A percentile compares a stretch with the other conserved stretches of the same genome.
Evolutionary conservation across 1,284 basidiomycete species (phyloP).

Genomic region (Trametes hirsuta): DNA sequence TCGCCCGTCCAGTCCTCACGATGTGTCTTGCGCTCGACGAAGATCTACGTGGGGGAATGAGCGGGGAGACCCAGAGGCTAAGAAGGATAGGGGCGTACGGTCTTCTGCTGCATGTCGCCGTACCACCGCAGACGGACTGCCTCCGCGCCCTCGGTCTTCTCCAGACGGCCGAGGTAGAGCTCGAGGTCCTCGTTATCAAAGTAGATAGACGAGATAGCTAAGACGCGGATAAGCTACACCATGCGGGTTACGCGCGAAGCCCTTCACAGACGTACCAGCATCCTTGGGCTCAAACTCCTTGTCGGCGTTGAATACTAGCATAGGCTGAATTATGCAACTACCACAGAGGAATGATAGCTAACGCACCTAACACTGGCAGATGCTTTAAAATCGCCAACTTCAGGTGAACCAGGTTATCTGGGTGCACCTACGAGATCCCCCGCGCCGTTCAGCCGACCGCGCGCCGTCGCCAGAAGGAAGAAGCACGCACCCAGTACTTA

Average conservation of each 20-base stretch:
- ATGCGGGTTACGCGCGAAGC: background rate
- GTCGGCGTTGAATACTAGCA: constrained; percentile 89
- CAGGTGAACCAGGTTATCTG: constrained; percentile 94
- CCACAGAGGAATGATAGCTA: background rate
- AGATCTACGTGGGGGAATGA: constrained; percentile 62
- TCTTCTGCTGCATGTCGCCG: constrained; percentile 86
- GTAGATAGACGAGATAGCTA: constrained; percentile 87
- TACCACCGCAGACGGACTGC: constrained; percentile 98
- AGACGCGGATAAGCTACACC: background rate
- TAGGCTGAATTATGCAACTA: constrained; percentile 16
- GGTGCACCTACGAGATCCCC: constrained; percentile 67
- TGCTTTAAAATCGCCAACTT: constrained; percentile 95
- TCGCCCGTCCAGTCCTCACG: constrained; percentile 99
- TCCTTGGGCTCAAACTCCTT: constrained; percentile 94
- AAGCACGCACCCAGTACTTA: constrained; percentile 88
- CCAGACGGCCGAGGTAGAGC: constrained; percentile 95
- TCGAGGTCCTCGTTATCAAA: constrained; percentile 97
- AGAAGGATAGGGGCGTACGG: constrained; percentile 45
- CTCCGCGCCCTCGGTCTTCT: constrained; percentile 99
- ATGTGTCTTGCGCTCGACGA: constrained; percentile 98
- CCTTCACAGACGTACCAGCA: constrained; percentile 56
- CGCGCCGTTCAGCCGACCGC: background rate
- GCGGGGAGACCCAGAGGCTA: background rate
- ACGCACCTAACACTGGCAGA: constrained; percentile 86
- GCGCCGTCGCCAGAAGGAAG: background rate